Evolutionary conservation across 768 basidiomycete species (phyloP).

Genomic region (Scleroderma bovista): DNA sequence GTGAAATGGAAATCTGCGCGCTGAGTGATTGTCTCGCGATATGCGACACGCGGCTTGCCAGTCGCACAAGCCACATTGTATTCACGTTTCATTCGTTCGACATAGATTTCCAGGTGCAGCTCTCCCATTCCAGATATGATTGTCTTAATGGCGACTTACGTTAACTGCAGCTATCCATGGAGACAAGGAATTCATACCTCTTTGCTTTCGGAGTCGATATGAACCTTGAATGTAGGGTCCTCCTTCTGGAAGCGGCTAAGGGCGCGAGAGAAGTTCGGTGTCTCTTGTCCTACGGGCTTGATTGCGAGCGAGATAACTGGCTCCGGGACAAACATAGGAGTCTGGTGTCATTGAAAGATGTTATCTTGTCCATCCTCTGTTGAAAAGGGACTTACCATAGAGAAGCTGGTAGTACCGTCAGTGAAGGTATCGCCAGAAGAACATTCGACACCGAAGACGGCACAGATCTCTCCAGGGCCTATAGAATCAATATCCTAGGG

Average conservation of each 20-base stretch:
- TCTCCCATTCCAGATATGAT: constrained; percentile 99
- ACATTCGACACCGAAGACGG: constrained; percentile 98
- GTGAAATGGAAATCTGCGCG: constrained; percentile 82
- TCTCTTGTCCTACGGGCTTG: constrained; percentile 87
- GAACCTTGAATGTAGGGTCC: constrained; percentile 97
- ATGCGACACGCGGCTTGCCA: constrained; percentile 94
- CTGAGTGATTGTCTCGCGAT: constrained; percentile 89
- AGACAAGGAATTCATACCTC: constrained; percentile 50
- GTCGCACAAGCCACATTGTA: constrained; percentile 92
- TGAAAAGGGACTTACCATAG: constrained; percentile 63
- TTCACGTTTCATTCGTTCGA: constrained; percentile 97
- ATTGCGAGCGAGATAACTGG: constrained; percentile 96
- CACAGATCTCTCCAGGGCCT: constrained; percentile 97
- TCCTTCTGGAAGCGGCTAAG: constrained; percentile 98
- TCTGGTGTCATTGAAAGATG: constrained; percentile 41
- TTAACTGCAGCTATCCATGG: background rate
- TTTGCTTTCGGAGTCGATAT: constrained; percentile 89
- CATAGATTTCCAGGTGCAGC: constrained; percentile 97
- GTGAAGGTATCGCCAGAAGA: constrained; percentile 98
- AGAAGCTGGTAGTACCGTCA: constrained; percentile 82
- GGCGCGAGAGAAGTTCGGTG: constrained; percentile 94
- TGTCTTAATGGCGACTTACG: constrained; percentile 46
- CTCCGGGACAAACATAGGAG: constrained; percentile 97
- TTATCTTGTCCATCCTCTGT: background rate
- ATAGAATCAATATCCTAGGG: constrained; percentile 83